Evolutionary conservation across 2,329 filamentous ascomycete species (phyloP).

Genomic region (Colletotrichum sp.): DNA sequence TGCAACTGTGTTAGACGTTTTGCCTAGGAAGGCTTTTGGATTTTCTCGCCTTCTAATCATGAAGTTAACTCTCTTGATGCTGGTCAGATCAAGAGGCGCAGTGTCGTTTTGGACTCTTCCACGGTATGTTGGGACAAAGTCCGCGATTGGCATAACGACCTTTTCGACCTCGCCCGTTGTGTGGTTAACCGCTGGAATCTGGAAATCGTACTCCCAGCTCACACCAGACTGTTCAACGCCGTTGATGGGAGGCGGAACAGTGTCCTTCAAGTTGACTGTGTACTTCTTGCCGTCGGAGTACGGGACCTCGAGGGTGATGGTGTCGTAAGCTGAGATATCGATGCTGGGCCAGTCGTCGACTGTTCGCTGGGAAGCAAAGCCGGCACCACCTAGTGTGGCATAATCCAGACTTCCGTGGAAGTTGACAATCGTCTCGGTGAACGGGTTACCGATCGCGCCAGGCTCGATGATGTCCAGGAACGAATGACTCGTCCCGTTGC

Average conservation of each 20-base stretch:
- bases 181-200: constrained; percentile 21
- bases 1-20: constrained; percentile 33
- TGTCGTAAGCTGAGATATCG: constrained; percentile 68
- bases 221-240: constrained; percentile 73
- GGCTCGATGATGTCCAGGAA: constrained; percentile 40
- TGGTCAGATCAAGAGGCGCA: constrained; percentile 59
- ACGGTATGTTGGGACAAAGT: constrained; percentile 74
- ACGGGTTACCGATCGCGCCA: constrained; percentile 23
- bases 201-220: constrained; percentile 77
- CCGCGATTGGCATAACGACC: constrained; percentile 66
- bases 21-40: not conserved
- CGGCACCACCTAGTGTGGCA: constrained; percentile 76
- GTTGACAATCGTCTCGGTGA: constrained; percentile 41
- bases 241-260: constrained; percentile 60
- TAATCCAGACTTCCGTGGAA: constrained; percentile 78
- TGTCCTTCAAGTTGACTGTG: constrained; percentile 77
- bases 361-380: constrained; percentile 81
- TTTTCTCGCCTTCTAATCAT: constrained; percentile 78
- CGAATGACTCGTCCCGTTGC: constrained; percentile 71
- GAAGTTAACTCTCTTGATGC: constrained; percentile 71
- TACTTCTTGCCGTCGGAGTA: constrained; percentile 69
- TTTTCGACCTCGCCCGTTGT: constrained; percentile 29
- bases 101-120: constrained; percentile 69
- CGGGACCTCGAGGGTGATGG: constrained; percentile 59
- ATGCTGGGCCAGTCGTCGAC: constrained; percentile 59